These are phyloP conservation scores for Alternaria dauci DNA, from an alignment of 2,329 filamentous ascomycete genomes.

Conservation along the genomic window DNA sequence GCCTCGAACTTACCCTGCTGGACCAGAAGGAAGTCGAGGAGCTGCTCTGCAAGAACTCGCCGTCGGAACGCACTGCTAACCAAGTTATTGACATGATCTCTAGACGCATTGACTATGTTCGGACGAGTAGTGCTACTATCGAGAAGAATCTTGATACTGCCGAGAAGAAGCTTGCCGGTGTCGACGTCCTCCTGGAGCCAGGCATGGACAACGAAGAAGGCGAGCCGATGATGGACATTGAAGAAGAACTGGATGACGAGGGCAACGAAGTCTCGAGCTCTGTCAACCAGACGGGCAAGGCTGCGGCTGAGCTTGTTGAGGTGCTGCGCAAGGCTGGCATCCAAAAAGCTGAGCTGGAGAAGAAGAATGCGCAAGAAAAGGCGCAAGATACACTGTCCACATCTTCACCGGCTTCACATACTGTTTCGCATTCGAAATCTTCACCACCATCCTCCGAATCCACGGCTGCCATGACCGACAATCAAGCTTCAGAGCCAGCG, in stretches of 20 bases:
- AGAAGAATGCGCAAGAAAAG: conserved; percentile 13
- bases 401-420: conserved; percentile 1
- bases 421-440: neutral
- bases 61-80: conserved; percentile 60
- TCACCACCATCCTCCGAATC: neutral
- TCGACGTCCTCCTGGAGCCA: conserved; percentile 64
- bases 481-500: neutral
- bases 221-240: conserved; percentile 85
- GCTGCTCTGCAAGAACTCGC: conserved; percentile 59
- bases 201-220: conserved; percentile 72
- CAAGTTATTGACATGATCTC: conserved; percentile 74
- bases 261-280: conserved; percentile 76
- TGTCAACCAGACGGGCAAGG: conserved; percentile 67
- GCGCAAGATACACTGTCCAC: neutral
- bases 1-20: conserved; percentile 71
- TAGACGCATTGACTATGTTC: conserved; percentile 87
- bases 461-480: neutral
- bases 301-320: conserved; percentile 73
- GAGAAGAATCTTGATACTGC: conserved; percentile 74
- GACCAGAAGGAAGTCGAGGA: conserved; percentile 67
- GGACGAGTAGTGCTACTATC: conserved; percentile 78
- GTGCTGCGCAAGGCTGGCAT: conserved; percentile 78
- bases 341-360: conserved; percentile 52
- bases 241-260: conserved; percentile 90
- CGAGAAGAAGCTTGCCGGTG: conserved; percentile 73